Base-by-base conservation (phyloP, 495 filamentous ascomycete genomes). In the Aspergillus ellipticus region DNA sequence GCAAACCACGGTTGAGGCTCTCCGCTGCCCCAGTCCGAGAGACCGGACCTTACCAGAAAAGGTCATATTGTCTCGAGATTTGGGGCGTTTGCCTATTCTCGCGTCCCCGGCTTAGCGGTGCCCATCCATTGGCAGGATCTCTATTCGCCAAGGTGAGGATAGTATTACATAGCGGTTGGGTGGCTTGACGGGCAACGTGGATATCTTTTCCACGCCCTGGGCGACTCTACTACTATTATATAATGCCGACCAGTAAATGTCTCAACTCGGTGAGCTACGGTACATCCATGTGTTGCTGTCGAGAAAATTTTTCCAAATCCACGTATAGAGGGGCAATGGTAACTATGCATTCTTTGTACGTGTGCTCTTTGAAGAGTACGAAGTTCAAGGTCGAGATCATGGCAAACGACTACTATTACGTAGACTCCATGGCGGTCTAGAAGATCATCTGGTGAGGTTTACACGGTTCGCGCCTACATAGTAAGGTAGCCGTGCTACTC, bases 1-100 rank as follows among this genome's bases (percentile, higher is more conserved):
- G 29, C 28, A 51, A 60, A 56, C 57, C 57, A 60, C 55, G 57
- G 57, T 53, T 60, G 57, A 55, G 53, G 49, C 57, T 55, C 57
- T 60, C 57, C 57, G 57, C 49, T 41, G 49, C 43, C 53, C 49
- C 57, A 42, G 33, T 42, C 8, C 19, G 8, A 22, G 47, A 29
- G 37, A 33, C 21, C 41, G 24, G 42, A 35, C 53, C 49, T 42
- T 56, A 51, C 57, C 53, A 42, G 42, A 60, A 49, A 16, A 35
- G 42, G 57, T 56, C 42, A 55, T 52, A 56, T 60, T 60, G 53
- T 56, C 53, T 60, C 53, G 57, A 29, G 24, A 24, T 16, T 48
- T 29, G 45, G 46, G 16, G 45, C 35, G 42, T 49, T 46, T 53
- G 53, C 7, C 51, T 45, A 42, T 48, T 51, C 50, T 54, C 57